Base-by-base conservation (phyloP, 2,329 filamentous ascomycete genomes). In the Colletotrichum cuscutae region DNA sequence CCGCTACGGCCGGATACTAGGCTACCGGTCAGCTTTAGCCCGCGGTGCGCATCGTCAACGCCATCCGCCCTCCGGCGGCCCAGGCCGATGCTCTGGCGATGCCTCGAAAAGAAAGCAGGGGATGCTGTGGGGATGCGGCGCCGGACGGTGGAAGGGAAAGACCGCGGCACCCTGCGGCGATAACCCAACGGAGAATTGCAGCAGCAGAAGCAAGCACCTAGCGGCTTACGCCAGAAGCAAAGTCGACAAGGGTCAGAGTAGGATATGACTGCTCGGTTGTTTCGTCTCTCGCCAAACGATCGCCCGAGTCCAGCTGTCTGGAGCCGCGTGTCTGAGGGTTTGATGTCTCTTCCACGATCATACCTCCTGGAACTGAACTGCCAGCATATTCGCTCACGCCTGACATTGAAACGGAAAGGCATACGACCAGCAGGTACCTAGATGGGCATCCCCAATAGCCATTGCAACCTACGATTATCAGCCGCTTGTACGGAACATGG, bases 61-160 rank as follows among this genome's bases (percentile, higher is more conserved):
- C 49, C 30, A 46, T 32, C 57, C 53, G 42, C 61, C 22, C 64
- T 28, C 59, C 54, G 59, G 8, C 37, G 58, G 22, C 64, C 24
- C 59, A 72, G 53, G 63, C 59, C 58, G 53, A 59, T 68, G 46
- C 65, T 46, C 68, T 72, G 59, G 65, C 59, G 65, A 68, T 68
- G 42, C 42, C 59, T 35, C 68, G 32, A 54, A 68, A 68, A 63
- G 52, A 63, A 49, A 59, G 22, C 59, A 68, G 24, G 52, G 54
- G 32, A 54, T 54, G 52, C 42, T 42, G 59, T 69, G 65, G 59
- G 65, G 53, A 54, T 63, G 37, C 58, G 26, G 37, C 59, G 54
- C 22, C 32, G 15, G 59, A 46, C 59, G 42, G 32, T 19, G 46
- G 28, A 24, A 35, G n/a, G 65, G 24, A 59, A 59, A 61, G 54